Conservation (phyloP, 2,329 filamentous ascomycete genomes). For the Beauveria pseudobassiana region DNA sequence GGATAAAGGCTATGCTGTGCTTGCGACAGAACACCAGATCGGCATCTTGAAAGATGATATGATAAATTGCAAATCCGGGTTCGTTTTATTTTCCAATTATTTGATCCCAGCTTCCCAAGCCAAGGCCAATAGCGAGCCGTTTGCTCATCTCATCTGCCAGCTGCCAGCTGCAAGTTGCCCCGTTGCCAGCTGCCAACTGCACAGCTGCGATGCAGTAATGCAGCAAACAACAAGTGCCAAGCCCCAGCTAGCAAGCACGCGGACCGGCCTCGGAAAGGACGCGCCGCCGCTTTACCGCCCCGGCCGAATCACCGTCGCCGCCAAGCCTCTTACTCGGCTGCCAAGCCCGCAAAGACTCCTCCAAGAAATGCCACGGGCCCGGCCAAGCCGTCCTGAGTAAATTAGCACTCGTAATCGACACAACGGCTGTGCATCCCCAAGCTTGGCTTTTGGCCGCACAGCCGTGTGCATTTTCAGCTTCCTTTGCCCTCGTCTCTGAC, state of each 20-base stretch:
- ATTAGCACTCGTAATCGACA: not conserved
- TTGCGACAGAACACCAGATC: too few species aligned
- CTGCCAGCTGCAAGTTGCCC: not conserved
- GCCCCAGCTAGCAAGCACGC: not conserved
- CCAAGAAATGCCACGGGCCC: not conserved
- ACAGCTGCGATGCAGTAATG: not conserved
- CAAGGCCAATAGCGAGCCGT: not conserved
- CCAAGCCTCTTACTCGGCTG: conserved; percentile 10
- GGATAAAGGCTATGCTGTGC: too few species aligned
- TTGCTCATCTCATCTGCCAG: not conserved
- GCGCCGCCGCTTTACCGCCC: conserved; percentile 6
- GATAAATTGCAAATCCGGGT: too few species aligned
- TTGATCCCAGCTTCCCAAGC: too few species aligned
- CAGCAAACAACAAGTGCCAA: not conserved
- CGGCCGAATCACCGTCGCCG: conserved; percentile 5
- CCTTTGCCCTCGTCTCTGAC: too few species aligned
- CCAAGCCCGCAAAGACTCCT: conserved; percentile 6
- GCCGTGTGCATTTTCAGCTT: too few species aligned
- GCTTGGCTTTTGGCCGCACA: not conserved
- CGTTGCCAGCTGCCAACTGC: not conserved
- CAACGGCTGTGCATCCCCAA: not conserved
- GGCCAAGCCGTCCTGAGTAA: not conserved
- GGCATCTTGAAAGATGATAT: too few species aligned
- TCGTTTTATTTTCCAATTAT: too few species aligned
- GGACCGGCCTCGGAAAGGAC: not conserved